Percentiles rank a stretch among this genome's conserved stretches.
These are phyloP conservation scores for Pleurotus eryngii DNA, from an alignment of 768 basidiomycete species.

Conservation along the genomic window DNA sequence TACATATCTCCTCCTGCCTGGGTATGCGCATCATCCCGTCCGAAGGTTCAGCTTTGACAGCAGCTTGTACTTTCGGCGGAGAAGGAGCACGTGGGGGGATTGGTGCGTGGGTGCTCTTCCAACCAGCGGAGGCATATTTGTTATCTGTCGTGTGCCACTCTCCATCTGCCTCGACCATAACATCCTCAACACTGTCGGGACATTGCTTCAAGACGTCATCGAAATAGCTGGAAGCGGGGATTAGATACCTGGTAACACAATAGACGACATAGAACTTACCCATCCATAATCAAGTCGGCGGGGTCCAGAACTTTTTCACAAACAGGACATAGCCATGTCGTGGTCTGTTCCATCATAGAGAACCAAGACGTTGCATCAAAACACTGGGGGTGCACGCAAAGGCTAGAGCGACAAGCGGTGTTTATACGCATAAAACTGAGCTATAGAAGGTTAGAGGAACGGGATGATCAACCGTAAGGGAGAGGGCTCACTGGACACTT, in stretches of 20 bases:
- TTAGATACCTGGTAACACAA: slow-evolving; percentile 1
- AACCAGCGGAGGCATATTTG: slow-evolving; percentile 72
- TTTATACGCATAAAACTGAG: slow-evolving; percentile 84
- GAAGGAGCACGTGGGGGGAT: slow-evolving; percentile 19
- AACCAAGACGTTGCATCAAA: slow-evolving; percentile 96
- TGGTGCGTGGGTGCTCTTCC: slow-evolving; percentile 58
- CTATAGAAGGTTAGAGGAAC: slow-evolving; percentile 31
- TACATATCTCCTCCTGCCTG: slow-evolving; percentile 44
- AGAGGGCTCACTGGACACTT: slow-evolving; percentile 80
- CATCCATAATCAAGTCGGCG: slow-evolving; percentile 88
- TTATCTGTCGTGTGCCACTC: slow-evolving; percentile 94
- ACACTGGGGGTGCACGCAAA: slow-evolving; percentile 89
- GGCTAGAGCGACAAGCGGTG: slow-evolving; percentile 81
- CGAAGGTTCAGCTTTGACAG: slow-evolving; percentile 43
- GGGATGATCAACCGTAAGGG: not conserved
- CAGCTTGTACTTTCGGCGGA: slow-evolving; percentile 32
- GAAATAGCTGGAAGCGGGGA: slow-evolving; percentile 63
- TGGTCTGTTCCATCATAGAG: slow-evolving; percentile 93
- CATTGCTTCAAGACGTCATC: slow-evolving; percentile 78
- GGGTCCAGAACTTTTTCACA: slow-evolving; percentile 78
- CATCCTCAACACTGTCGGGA: slow-evolving; percentile 82
- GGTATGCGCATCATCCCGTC: slow-evolving; percentile 22
- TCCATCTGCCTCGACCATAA: slow-evolving; percentile 90
- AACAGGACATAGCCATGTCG: slow-evolving; percentile 93
- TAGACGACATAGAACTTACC: slow-evolving; percentile 44